Percentiles rank a stretch among this genome's conserved stretches.
These are phyloP conservation scores for Rubia peregrina DNA, from an alignment of 305 asterid genomes.

Conservation along the genomic window DNA sequence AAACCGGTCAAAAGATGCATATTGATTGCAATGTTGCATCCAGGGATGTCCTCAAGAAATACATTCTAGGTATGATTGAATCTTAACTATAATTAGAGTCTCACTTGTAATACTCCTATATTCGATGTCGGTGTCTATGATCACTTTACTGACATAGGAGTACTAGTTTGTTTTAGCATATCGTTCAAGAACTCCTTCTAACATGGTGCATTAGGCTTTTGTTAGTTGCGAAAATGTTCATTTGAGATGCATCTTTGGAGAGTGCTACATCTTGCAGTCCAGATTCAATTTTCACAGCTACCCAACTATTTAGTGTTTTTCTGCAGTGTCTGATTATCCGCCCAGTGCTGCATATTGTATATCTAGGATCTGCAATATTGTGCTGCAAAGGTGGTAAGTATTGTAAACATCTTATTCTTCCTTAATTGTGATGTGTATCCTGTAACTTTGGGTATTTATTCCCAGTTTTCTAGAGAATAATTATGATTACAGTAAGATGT, in stretches of 20 bases:
- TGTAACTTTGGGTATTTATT: not conserved
- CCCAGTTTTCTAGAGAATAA: not conserved
- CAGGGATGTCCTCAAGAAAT: constrained; percentile 42
- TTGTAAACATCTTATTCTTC: constrained; percentile 7
- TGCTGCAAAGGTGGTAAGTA: constrained; percentile 24
- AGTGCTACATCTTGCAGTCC: not conserved
- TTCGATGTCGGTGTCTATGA: too few relatives aligned
- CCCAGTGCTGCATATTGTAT: constrained; percentile 29
- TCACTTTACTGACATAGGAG: too few relatives aligned
- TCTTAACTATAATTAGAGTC: too few relatives aligned
- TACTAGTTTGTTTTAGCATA: not conserved
- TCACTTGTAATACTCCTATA: too few relatives aligned
- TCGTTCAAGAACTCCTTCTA: not conserved
- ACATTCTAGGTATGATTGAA: constrained; percentile 37
- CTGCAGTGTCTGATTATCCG: constrained; percentile 30
- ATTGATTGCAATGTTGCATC: constrained; percentile 58
- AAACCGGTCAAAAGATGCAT: constrained; percentile 86
- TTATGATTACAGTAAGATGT: not conserved
- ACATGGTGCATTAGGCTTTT: not conserved
- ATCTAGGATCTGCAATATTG: constrained; percentile 24
- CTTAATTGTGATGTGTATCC: not conserved
- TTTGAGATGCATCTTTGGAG: not conserved
- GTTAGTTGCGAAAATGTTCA: not conserved
- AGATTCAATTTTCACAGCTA: not conserved
- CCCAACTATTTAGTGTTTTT: not conserved